Evolutionary conservation across 176 grass and related monocot genomes (phyloP).

Genomic region (Saccharum spontaneum): DNA sequence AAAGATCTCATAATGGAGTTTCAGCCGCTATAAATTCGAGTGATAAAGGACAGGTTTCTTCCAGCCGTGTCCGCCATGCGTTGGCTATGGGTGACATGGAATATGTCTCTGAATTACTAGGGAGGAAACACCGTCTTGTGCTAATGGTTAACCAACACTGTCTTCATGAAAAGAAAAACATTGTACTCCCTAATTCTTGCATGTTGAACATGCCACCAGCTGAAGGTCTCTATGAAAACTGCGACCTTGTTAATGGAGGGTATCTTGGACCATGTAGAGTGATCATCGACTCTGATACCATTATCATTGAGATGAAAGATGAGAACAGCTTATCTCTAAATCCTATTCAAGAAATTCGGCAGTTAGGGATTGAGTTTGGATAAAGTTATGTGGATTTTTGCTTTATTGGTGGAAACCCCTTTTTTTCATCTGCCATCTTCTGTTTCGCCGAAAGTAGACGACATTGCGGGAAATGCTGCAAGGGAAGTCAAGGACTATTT

Average conservation of each 20-base stretch:
- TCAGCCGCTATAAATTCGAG: constrained; percentile 51
- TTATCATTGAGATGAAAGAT: constrained; percentile 51
- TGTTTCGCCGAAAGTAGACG: neutral
- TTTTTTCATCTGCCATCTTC: constrained; percentile 5
- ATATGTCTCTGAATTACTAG: constrained; percentile 68
- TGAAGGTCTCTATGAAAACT: constrained; percentile 57
- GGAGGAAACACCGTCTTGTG: constrained; percentile 84
- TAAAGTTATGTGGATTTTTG: constrained; percentile 23
- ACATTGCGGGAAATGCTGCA: neutral
- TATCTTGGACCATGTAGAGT: constrained; percentile 55
- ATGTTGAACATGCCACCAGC: constrained; percentile 77
- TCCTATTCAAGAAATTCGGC: constrained; percentile 10
- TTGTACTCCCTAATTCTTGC: constrained; percentile 51
- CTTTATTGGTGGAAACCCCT: neutral
- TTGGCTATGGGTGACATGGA: constrained; percentile 74
- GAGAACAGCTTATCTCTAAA: constrained; percentile 20
- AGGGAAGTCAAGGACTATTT: neutral
- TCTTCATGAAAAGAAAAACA: constrained; percentile 36
- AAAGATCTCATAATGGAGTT: constrained; percentile 52
- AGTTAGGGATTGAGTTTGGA: constrained; percentile 59
- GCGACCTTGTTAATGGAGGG: constrained; percentile 45
- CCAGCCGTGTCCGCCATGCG: constrained; percentile 74
- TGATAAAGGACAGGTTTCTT: constrained; percentile 88
- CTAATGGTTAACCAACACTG: constrained; percentile 45
- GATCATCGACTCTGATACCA: constrained; percentile 39